phyloP scores from a whole-genome alignment of 116 monocot species.

The Papilionanthe hybrid region DNA sequence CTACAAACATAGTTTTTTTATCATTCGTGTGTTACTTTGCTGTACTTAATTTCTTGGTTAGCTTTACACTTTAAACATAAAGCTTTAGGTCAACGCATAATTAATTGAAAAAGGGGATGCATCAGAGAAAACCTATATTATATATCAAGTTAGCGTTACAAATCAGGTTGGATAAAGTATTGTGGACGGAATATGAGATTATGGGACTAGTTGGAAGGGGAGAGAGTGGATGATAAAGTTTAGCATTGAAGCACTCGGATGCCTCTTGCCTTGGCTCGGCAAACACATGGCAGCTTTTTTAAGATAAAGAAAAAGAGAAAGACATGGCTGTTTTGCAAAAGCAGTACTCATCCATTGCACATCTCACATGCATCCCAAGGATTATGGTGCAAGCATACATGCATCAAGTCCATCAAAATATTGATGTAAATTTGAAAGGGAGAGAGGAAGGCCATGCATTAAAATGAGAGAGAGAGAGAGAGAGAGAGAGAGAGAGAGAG shows the following conservation, averaged over 20 bases:
- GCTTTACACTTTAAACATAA: too few relatives aligned
- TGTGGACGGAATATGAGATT: background rate
- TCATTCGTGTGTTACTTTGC: too few relatives aligned
- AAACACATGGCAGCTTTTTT: constrained; percentile 20
- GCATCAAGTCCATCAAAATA: background rate
- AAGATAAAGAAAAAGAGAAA: background rate
- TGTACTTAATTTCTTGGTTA: too few relatives aligned
- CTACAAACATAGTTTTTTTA: too few relatives aligned
- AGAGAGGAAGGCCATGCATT: too few relatives aligned
- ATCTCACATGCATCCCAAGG: background rate
- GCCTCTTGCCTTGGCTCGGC: constrained; percentile 10
- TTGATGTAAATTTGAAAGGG: background rate
- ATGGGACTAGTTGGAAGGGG: background rate
- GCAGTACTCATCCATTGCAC: background rate
- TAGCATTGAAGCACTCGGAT: background rate
- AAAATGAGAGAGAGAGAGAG: constrained; percentile 6
- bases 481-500: constrained; percentile 14
- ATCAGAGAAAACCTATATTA: too few relatives aligned
- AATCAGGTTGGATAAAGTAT: background rate
- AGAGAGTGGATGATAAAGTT: background rate
- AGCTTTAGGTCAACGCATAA: too few relatives aligned
- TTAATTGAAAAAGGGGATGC: too few relatives aligned
- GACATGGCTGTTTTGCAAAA: background rate
- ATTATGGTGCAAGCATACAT: background rate
- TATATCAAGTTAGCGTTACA: too few relatives aligned